These are phyloP conservation scores for Cadophora malorum DNA, from an alignment of 2,329 filamentous ascomycete genomes.

Conservation along the genomic window DNA sequence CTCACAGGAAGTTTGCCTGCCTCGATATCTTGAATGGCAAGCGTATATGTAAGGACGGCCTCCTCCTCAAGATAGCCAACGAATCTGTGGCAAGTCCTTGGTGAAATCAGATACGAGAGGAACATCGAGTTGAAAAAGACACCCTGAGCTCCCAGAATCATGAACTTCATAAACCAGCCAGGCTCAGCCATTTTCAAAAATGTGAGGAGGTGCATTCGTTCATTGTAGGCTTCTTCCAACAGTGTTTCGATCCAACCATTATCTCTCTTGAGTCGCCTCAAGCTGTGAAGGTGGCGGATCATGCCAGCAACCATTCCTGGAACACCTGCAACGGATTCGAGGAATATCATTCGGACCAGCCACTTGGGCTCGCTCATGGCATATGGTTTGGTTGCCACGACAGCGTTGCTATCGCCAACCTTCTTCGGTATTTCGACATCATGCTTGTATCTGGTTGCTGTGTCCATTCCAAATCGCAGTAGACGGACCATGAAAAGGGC, in stretches of 20 bases:
- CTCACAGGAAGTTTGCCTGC: conserved; percentile 72
- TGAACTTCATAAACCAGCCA: conserved; percentile 82
- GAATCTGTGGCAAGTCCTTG: conserved; percentile 90
- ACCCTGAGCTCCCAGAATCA: conserved; percentile 91
- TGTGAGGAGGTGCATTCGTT: conserved; percentile 90
- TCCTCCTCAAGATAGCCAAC: conserved; percentile 98
- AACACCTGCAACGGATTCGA: conserved; percentile 93
- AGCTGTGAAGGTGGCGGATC: conserved; percentile 84
- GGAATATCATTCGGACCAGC: conserved; percentile 87
- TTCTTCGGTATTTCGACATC: conserved; percentile 55
- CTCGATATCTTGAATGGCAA: conserved; percentile 86
- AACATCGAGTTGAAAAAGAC: conserved; percentile 98
- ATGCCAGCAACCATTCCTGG: conserved; percentile 98
- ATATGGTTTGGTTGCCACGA: conserved; percentile 62
- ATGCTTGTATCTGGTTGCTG: conserved; percentile 81
- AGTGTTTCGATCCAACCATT: conserved; percentile 97
- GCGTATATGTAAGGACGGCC: conserved; percentile 93
- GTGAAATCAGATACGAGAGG: conserved; percentile 83
- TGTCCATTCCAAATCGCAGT: conserved; percentile 80
- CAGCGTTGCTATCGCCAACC: conserved; percentile 52
- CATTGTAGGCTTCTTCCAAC: conserved; percentile 89
- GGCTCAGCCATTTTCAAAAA: conserved; percentile 92
- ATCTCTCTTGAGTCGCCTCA: conserved; percentile 86
- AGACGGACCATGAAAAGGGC: conserved; percentile 80
- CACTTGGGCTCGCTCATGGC: conserved; percentile 85